Evolutionary conservation across 331 rosid species (phyloP), one percentile per base, ranked within the genome.

Genomic region (Stylosanthes scabra): DNA sequence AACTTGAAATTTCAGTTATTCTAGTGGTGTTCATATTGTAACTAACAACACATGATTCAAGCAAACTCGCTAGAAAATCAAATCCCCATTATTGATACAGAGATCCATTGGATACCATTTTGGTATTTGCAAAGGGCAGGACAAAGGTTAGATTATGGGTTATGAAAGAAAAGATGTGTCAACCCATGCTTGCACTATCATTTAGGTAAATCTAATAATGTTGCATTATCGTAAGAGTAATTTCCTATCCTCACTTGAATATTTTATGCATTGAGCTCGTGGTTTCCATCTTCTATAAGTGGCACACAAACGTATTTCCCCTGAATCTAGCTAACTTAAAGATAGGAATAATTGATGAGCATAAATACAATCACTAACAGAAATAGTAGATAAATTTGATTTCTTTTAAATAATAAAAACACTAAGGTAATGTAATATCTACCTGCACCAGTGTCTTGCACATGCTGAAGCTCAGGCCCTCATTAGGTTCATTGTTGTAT

Each of bases 371-470:
- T 34, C 41, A 66, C 11, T n/a, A 25, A 63, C 44, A 20, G 14
- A 47, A 31, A 31, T 31, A 31, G 5, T 31, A 31, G 37, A 2
- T 31, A 31, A 31, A 31, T 31, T 31, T 31, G 37, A 31, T 31
- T 31, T 2, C 37, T 0, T 31, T 31, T 31, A 31, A 3, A 31
- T 31, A 2, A 31, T 34, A 31, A 31, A 37, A 63, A 59, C 54
- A 52, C 0, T 59, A 46, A 61, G 15, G 68, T 40, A 39, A 69
- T 5, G 29, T 40, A 57, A 28, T 58, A 62, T 49, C 54, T 71
- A 88, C 97, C 87, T 85, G 90, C 66, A 86, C 94, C 45, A 91
- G 55, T 7, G 83, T 88, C 78, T 88, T 88, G 86, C 92, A 91
- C 69, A 88, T 81, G 76, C 78, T 82, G 80, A 88, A 91, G 77